Conservation (phyloP, 176 grass and related monocot species). For the Puya raimondii region DNA sequence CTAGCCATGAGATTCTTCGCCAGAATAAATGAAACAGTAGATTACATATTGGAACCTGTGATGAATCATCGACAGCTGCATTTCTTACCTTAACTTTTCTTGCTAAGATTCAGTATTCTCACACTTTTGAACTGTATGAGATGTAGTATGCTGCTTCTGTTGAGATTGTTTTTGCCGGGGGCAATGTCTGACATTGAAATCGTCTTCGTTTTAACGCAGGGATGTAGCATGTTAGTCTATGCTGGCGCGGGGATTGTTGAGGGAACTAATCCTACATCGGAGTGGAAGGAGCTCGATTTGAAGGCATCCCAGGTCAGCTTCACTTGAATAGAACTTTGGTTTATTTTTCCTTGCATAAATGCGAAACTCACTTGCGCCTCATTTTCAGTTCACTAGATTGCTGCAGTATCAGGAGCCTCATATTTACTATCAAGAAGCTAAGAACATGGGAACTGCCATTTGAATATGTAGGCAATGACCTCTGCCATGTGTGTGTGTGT, state of each 20-base stretch:
- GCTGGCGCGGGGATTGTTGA: constrained; percentile 87
- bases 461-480: constrained; percentile 17
- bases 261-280: constrained; percentile 80
- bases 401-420: constrained; percentile 44
- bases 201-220: constrained; percentile 27
- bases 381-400: constrained; percentile 70
- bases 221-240: constrained; percentile 60
- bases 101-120: too few relatives aligned
- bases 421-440: constrained; percentile 41
- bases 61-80: too few relatives aligned
- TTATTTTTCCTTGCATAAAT: background rate
- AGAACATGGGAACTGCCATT: constrained; percentile 39
- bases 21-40: too few relatives aligned
- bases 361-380: background rate
- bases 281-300: constrained; percentile 82
- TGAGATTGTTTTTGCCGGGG: too few relatives aligned
- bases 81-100: too few relatives aligned
- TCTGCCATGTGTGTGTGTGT: too few relatives aligned
- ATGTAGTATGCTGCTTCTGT: too few relatives aligned
- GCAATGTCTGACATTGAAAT: too few relatives aligned
- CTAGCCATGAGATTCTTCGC: too few relatives aligned
- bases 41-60: too few relatives aligned
- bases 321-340: background rate
- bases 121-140: too few relatives aligned
- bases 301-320: constrained; percentile 66